Percentiles rank a stretch among this genome's conserved stretches.
These are phyloP conservation scores for Achlya hypogyna DNA, from an alignment of 352 stramenopile species.

Conservation along the genomic window DNA sequence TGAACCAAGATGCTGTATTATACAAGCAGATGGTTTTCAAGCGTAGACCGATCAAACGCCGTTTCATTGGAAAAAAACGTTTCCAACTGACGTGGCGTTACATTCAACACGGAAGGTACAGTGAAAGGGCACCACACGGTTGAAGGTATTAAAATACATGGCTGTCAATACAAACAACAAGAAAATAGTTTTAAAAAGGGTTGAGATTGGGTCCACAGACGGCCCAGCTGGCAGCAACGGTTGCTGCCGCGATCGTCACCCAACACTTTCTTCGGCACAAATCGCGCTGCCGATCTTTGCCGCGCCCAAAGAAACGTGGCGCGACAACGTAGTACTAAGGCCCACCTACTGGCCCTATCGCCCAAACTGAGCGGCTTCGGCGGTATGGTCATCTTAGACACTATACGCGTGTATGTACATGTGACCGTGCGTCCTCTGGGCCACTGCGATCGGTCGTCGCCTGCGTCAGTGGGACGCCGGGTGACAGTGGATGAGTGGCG, in stretches of 20 bases:
- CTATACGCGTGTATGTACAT: too few species aligned
- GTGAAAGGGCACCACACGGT: not conserved
- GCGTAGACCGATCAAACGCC: slow-evolving; percentile 3
- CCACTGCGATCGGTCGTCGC: too few species aligned
- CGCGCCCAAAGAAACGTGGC: not conserved
- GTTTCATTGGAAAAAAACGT: slow-evolving; percentile 12
- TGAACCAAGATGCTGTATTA: not conserved
- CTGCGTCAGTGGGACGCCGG: too few species aligned
- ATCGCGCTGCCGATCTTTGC: not conserved
- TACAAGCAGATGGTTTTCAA: not conserved
- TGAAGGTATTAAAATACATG: not conserved
- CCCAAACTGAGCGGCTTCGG: too few species aligned
- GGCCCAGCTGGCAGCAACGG: not conserved
- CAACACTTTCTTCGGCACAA: too few species aligned
- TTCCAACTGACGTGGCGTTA: not conserved
- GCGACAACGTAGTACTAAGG: not conserved
- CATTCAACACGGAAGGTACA: not conserved
- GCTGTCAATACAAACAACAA: not conserved
- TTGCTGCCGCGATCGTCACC: too few species aligned
- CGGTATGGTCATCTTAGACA: too few species aligned
- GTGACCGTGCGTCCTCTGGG: too few species aligned
- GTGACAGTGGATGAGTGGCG: too few species aligned
- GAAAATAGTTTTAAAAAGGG: not conserved
- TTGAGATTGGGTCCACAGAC: not conserved
- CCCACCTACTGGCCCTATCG: too few species aligned